Conservation (phyloP, 495 filamentous ascomycete species). For the Bombardia bombarda region DNA sequence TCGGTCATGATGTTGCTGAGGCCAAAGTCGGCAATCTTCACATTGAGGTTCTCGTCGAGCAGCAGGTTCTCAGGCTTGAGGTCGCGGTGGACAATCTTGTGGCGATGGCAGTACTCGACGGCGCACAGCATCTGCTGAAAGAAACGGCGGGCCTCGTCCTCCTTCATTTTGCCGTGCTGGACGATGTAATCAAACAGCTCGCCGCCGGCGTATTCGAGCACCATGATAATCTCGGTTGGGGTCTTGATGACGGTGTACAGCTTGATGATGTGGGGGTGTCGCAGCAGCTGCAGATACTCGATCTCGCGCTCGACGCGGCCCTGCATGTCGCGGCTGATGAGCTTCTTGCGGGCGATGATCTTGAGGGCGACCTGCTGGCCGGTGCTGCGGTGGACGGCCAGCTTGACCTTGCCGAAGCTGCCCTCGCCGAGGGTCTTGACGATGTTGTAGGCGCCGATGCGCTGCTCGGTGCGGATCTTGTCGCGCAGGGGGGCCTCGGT, state of each 20-base stretch:
- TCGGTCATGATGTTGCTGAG: constrained; percentile 99
- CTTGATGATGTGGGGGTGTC: constrained; percentile 98
- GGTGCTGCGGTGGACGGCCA: constrained; percentile 83
- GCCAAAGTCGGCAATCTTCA: constrained; percentile 98
- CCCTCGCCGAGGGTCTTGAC: constrained; percentile 90
- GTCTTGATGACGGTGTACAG: constrained; percentile 98
- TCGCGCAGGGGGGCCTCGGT: constrained; percentile 25
- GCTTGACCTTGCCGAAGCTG: constrained; percentile 96
- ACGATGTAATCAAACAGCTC: constrained; percentile 98
- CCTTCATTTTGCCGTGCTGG: constrained; percentile 76
- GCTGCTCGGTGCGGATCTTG: constrained; percentile 55
- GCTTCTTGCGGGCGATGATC: constrained; percentile 91
- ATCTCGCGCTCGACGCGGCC: constrained; percentile 96
- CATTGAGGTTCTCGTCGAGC: constrained; percentile 87
- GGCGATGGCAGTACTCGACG: constrained; percentile 96
- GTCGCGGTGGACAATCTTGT: constrained; percentile 98
- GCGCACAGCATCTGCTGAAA: constrained; percentile 99
- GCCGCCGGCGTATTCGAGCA: constrained; percentile 91
- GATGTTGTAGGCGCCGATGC: constrained; percentile 84
- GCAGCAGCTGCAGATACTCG: constrained; percentile 88
- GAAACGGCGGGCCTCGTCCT: constrained; percentile 86
- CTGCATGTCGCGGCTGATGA: constrained; percentile 94
- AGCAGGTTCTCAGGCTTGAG: constrained; percentile 96
- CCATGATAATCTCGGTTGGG: constrained; percentile 92
- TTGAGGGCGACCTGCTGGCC: constrained; percentile 93